phyloP scores from a whole-genome alignment of 169 alveolate species.

The Blepharisma undulans region DNA sequence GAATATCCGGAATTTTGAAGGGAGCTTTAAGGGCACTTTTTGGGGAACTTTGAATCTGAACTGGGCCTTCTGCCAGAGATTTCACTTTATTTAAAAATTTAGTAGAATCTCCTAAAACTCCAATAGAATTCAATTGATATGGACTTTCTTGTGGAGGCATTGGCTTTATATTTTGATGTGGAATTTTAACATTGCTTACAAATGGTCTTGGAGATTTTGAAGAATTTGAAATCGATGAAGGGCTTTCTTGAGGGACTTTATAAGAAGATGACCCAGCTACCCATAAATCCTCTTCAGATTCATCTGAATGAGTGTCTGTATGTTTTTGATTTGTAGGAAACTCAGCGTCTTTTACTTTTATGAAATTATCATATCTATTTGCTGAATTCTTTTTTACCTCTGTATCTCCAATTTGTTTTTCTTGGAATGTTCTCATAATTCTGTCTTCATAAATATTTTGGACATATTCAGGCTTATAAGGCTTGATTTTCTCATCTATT shows the following conservation, averaged over 20 bases:
- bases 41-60: background rate
- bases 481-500: background rate
- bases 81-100: background rate
- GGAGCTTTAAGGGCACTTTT: background rate
- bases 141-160: background rate
- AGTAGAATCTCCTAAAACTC: background rate
- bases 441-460: background rate
- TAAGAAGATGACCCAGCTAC: background rate
- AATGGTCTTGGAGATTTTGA: background rate
- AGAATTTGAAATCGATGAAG: background rate
- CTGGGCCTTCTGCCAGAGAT: background rate
- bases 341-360: background rate
- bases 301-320: background rate
- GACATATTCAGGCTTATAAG: background rate
- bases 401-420: background rate
- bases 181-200: background rate
- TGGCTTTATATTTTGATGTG: background rate
- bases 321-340: background rate
- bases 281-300: background rate
- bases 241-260: background rate
- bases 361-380: background rate
- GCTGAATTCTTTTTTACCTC: background rate
- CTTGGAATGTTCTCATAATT: background rate
- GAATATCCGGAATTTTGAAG: background rate
- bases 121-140: background rate